phyloP scores from a whole-genome alignment of 2,329 filamentous ascomycete genomes.

The Metarhizium guizhouense region DNA sequence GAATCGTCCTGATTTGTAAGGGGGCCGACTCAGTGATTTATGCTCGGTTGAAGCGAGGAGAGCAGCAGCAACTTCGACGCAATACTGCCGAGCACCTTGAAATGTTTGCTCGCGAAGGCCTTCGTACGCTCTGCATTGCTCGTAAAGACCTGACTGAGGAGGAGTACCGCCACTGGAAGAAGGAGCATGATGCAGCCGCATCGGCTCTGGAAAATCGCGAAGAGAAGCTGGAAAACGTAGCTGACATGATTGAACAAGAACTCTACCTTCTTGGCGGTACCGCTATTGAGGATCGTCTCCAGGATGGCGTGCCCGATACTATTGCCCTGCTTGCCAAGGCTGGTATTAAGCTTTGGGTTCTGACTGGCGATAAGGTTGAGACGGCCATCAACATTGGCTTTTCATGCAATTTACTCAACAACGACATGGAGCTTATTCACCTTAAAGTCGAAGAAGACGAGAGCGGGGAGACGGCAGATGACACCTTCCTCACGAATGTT shows the following conservation, averaged over 20 bases:
- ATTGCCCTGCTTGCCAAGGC: slow-evolving; percentile 85
- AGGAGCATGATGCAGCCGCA: slow-evolving; percentile 79
- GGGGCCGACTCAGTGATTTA: slow-evolving; percentile 97
- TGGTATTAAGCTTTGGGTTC: slow-evolving; percentile 96
- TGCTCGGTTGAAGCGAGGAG: slow-evolving; percentile 73
- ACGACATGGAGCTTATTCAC: slow-evolving; percentile 94
- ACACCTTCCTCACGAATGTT: slow-evolving; percentile 45
- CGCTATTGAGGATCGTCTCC: slow-evolving; percentile 91
- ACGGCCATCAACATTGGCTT: slow-evolving; percentile 99
- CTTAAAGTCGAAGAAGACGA: slow-evolving; percentile 77
- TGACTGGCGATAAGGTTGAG: slow-evolving; percentile 97
- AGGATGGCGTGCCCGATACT: slow-evolving; percentile 93
- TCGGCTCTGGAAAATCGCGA: slow-evolving; percentile 78
- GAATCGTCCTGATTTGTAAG: slow-evolving; percentile 90
- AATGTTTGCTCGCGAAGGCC: slow-evolving; percentile 90
- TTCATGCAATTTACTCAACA: slow-evolving; percentile 94
- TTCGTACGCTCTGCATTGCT: slow-evolving; percentile 91
- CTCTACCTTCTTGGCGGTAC: slow-evolving; percentile 84
- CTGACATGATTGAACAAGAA: slow-evolving; percentile 85
- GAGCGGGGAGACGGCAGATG: slow-evolving; percentile 35
- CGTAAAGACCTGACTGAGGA: slow-evolving; percentile 70
- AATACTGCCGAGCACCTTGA: slow-evolving; percentile 90
- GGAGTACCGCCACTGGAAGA: slow-evolving; percentile 78
- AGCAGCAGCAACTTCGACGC: slow-evolving; percentile 75
- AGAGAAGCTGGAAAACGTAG: slow-evolving; percentile 82